A percentile compares a stretch with the other conserved stretches of the same genome.
phyloP scores from a whole-genome alignment of 2,329 filamentous ascomycete species.

The Penicillium psychrosexuale region DNA sequence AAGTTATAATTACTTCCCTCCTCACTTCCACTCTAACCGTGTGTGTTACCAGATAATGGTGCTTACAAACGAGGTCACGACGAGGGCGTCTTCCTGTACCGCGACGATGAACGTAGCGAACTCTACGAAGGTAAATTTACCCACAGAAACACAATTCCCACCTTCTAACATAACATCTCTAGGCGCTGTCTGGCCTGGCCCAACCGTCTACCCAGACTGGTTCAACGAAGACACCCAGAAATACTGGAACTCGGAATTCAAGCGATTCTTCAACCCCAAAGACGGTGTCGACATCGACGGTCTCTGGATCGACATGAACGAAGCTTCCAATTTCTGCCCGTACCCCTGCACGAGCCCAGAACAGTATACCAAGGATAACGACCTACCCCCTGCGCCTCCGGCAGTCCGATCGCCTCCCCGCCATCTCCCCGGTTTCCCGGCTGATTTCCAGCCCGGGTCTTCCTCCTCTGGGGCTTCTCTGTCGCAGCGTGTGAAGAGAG shows the following conservation, averaged over 20 bases:
- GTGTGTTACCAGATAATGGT: slow-evolving; percentile 41
- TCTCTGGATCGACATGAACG: slow-evolving; percentile 73
- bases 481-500: neutral
- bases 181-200: slow-evolving; percentile 75
- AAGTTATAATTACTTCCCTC: slow-evolving; percentile 3
- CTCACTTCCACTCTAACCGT: neutral
- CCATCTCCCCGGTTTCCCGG: slow-evolving; percentile 66
- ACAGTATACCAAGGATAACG: slow-evolving; percentile 48
- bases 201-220: slow-evolving; percentile 73
- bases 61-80: slow-evolving; percentile 62
- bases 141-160: neutral
- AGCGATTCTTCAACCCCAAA: slow-evolving; percentile 60
- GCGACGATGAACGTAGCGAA: slow-evolving; percentile 49
- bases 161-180: neutral
- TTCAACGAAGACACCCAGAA: slow-evolving; percentile 61
- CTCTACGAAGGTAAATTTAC: slow-evolving; percentile 45
- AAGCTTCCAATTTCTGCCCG: slow-evolving; percentile 53
- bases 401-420: slow-evolving; percentile 62
- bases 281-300: slow-evolving; percentile 72
- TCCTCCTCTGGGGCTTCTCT: slow-evolving; percentile 1
- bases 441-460: slow-evolving; percentile 60
- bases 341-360: slow-evolving; percentile 56
- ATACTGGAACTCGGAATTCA: slow-evolving; percentile 71
- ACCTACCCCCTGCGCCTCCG: slow-evolving; percentile 58
- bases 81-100: slow-evolving; percentile 54